These are phyloP conservation scores for Hansenula lynferdii DNA, from an alignment of 1,139 yeast genomes.

Conservation along the genomic window DNA sequence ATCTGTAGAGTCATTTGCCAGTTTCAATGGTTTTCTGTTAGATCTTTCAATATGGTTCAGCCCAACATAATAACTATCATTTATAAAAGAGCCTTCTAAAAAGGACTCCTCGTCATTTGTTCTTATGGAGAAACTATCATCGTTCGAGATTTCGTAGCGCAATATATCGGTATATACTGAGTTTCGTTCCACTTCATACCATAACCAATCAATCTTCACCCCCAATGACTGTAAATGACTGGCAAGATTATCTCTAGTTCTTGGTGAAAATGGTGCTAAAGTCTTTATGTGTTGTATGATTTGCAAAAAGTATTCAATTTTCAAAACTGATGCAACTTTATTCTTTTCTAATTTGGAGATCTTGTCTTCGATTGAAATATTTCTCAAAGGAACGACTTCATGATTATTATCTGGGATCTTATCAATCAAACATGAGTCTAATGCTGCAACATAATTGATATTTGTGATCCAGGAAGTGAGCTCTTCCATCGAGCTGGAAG, in stretches of 20 bases:
- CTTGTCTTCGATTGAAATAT: conserved; percentile 22
- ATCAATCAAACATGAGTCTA: conserved; percentile 36
- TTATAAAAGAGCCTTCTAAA: conserved; percentile 22
- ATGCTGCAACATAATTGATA: conserved; percentile 51
- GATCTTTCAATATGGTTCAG: background rate
- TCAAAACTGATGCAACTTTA: conserved; percentile 27
- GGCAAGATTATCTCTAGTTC: conserved; percentile 43
- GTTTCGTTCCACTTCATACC: conserved; percentile 45
- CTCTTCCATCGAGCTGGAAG: conserved; percentile 31
- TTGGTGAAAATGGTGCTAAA: conserved; percentile 47
- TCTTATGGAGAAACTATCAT: conserved; percentile 1
- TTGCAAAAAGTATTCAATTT: conserved; percentile 32
- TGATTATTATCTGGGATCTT: conserved; percentile 4
- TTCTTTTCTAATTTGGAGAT: conserved; percentile 29
- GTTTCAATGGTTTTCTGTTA: background rate
- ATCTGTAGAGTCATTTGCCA: background rate
- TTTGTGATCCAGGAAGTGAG: conserved; percentile 50
- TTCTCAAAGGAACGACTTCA: conserved; percentile 24
- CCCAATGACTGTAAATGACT: conserved; percentile 40
- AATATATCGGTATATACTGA: conserved; percentile 36
- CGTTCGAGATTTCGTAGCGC: conserved; percentile 9
- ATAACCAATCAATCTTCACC: conserved; percentile 49
- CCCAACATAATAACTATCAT: conserved; percentile 9
- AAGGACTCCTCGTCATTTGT: conserved; percentile 15
- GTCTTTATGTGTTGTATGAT: conserved; percentile 34